A percentile compares a stretch with the other conserved stretches of the same genome.
These are phyloP conservation scores for Lipomyces chichibuensis DNA, from an alignment of 805 yeast species.

Conservation along the genomic window DNA sequence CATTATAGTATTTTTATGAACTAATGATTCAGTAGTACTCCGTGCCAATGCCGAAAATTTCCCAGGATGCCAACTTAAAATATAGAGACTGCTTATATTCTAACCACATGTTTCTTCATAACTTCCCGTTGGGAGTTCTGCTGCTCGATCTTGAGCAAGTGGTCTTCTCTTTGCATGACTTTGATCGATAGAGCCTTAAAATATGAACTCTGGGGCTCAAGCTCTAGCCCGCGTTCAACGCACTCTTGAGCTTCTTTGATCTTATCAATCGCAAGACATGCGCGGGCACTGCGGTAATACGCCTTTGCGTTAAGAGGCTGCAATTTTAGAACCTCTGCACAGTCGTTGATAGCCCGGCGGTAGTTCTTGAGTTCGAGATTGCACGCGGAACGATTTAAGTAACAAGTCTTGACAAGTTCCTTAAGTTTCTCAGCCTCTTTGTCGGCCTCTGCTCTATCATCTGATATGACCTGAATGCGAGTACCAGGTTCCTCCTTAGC, in stretches of 20 bases:
- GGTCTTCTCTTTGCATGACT: conserved; percentile 48
- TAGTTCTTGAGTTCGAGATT: conserved; percentile 83
- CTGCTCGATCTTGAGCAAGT: conserved; percentile 40
- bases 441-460: conserved; percentile 29
- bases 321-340: conserved; percentile 65
- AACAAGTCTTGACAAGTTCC: conserved; percentile 63
- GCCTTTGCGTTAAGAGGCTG: conserved; percentile 83
- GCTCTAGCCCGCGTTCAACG: conserved; percentile 61
- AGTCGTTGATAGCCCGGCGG: conserved; percentile 83
- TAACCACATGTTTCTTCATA: conserved; percentile 38
- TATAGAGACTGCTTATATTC: neutral
- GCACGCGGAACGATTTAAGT: conserved; percentile 86
- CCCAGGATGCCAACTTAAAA: neutral
- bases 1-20: neutral
- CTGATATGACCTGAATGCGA: neutral
- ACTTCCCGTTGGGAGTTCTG: conserved; percentile 46
- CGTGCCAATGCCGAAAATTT: neutral
- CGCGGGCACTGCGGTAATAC: conserved; percentile 79
- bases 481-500: conserved; percentile 13
- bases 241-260: conserved; percentile 73
- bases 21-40: neutral
- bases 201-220: conserved; percentile 64
- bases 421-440: conserved; percentile 44
- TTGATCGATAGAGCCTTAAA: conserved; percentile 52
- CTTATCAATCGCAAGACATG: conserved; percentile 68